Conservation (phyloP, 2,329 filamentous ascomycete species). For the Fusarium circinatum region DNA sequence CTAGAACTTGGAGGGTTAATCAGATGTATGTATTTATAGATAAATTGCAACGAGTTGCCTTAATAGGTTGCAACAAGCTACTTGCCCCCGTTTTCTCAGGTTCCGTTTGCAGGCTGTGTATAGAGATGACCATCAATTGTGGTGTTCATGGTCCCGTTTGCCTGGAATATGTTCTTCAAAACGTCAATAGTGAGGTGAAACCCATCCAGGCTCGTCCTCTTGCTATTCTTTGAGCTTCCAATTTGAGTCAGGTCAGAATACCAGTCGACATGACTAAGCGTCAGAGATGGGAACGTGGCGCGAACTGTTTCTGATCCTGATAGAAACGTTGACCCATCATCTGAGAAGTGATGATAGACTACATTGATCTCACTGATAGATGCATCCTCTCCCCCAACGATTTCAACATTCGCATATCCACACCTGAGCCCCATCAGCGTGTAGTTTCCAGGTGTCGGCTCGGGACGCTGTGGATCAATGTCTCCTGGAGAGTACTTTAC, state of each 20-base stretch:
- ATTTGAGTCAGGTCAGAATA: conserved; percentile 51
- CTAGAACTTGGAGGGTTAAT: too few relatives aligned
- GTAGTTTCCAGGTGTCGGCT: not conserved
- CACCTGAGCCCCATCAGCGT: not conserved
- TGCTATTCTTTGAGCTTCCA: conserved; percentile 46
- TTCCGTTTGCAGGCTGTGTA: not conserved
- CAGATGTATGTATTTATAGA: not conserved
- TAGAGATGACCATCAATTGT: not conserved
- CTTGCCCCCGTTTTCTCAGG: not conserved
- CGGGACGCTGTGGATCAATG: not conserved
- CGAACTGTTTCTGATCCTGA: conserved; percentile 15
- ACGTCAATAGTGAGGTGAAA: conserved; percentile 15
- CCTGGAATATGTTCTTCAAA: conserved; percentile 13
- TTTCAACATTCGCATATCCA: conserved; percentile 1
- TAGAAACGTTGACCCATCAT: not conserved
- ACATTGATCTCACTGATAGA: not conserved
- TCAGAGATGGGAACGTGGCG: not conserved
- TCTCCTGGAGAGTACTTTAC: not conserved
- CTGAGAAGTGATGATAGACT: conserved; percentile 3
- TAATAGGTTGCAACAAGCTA: not conserved
- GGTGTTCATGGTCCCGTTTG: conserved; percentile 19
- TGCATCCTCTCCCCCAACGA: not conserved
- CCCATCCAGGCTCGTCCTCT: conserved; percentile 47
- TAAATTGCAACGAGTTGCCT: not conserved
- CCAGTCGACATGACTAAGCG: conserved; percentile 46